These are phyloP conservation scores for Myxozyma lipomycoides DNA, from an alignment of 805 yeast genomes.

Conservation along the genomic window DNA sequence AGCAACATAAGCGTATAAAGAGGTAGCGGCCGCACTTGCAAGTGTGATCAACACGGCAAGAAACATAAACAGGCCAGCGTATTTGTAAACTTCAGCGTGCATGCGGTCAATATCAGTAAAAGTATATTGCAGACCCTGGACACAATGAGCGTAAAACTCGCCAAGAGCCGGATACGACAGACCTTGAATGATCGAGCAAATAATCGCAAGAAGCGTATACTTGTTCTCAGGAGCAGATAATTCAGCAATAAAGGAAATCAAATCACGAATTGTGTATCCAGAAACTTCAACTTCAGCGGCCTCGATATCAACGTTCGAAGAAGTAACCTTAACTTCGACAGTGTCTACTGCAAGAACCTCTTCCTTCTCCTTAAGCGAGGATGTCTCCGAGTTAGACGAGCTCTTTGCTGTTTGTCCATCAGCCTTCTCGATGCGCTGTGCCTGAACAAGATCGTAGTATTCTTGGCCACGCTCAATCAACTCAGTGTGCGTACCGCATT, in stretches of 20 bases:
- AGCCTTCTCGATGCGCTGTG: slow-evolving; percentile 34
- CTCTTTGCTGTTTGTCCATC: background rate
- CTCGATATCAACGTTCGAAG: background rate
- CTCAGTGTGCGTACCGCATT: slow-evolving; percentile 43
- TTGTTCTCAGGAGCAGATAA: slow-evolving; percentile 17
- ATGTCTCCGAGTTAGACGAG: background rate
- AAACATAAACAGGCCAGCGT: slow-evolving; percentile 40
- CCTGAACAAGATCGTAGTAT: slow-evolving; percentile 38
- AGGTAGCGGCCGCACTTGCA: slow-evolving; percentile 42
- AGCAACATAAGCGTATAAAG: slow-evolving; percentile 33
- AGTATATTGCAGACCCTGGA: slow-evolving; percentile 32
- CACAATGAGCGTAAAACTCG: slow-evolving; percentile 25
- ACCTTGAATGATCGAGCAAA: slow-evolving; percentile 26
- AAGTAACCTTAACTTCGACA: background rate
- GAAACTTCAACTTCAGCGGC: background rate
- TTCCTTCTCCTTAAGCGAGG: background rate
- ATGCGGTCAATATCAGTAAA: slow-evolving; percentile 35
- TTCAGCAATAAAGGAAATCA: slow-evolving; percentile 16
- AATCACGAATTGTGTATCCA: slow-evolving; percentile 15
- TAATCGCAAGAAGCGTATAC: slow-evolving; percentile 15
- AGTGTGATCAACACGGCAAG: slow-evolving; percentile 39
- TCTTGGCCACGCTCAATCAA: slow-evolving; percentile 35
- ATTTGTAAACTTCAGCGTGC: slow-evolving; percentile 40
- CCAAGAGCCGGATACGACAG: slow-evolving; percentile 27
- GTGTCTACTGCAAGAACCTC: background rate